Conservation (phyloP, 331 rosid genomes). For the Erythrophleum ivorense region DNA sequence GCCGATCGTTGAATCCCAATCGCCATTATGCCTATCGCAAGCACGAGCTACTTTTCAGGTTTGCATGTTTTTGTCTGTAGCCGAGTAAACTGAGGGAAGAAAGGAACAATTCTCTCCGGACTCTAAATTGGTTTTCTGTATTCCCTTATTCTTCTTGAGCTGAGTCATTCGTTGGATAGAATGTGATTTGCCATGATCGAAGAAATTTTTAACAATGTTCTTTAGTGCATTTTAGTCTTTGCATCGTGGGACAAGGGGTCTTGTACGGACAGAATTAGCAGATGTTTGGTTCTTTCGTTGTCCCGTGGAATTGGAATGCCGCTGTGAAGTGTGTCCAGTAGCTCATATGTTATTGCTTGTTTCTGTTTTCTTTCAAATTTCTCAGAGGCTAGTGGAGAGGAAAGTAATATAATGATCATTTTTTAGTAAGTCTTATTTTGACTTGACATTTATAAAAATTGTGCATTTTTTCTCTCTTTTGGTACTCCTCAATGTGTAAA, state of each 20-base stretch:
- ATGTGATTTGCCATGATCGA: not conserved
- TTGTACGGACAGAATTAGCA: not conserved
- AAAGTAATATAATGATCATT: not conserved
- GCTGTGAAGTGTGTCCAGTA: not conserved
- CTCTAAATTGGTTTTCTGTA: not conserved
- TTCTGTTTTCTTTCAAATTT: not conserved
- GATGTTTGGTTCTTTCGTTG: not conserved
- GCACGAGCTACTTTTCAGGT: not conserved
- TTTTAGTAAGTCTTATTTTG: not conserved
- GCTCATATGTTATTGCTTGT: not conserved
- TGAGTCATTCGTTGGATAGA: not conserved
- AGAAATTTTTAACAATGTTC: not conserved
- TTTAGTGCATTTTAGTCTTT: not conserved
- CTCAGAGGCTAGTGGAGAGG: not conserved
- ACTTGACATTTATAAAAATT: not conserved
- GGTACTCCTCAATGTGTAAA: not conserved
- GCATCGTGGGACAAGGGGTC: not conserved
- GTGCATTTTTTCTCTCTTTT: not conserved
- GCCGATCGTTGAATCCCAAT: constrained; percentile 55
- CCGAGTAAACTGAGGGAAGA: not conserved
- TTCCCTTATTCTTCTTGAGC: not conserved
- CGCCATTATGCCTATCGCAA: constrained; percentile 32
- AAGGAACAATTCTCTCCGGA: not conserved
- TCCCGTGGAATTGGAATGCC: not conserved
- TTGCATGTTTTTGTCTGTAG: constrained; percentile 15